phyloP scores from a whole-genome alignment of 2,329 filamentous ascomycete genomes.

The Colletotrichum sp. region DNA sequence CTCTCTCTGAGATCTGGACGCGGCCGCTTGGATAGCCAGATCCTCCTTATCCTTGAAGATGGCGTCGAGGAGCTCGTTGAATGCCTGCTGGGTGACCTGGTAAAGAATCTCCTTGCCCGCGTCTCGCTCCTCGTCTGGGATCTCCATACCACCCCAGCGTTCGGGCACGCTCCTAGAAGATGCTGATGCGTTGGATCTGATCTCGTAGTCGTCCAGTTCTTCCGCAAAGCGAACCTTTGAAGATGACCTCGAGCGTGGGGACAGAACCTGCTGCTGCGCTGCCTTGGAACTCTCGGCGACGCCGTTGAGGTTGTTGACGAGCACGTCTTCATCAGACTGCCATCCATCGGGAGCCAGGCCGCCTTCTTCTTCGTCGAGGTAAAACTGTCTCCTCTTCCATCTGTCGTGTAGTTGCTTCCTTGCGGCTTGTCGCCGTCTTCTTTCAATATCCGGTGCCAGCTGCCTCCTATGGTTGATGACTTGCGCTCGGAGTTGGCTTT shows the following conservation, averaged over 20 bases:
- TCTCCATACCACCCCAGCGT: constrained; percentile 78
- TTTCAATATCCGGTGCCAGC: constrained; percentile 41
- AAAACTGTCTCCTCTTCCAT: constrained; percentile 81
- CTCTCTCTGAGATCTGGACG: constrained; percentile 66
- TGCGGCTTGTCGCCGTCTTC: constrained; percentile 43
- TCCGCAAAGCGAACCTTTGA: constrained; percentile 82
- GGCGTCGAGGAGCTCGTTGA: constrained; percentile 89
- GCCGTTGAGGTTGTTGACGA: constrained; percentile 40
- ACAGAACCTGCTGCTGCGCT: constrained; percentile 40
- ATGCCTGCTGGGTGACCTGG: constrained; percentile 87
- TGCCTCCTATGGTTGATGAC: constrained; percentile 40
- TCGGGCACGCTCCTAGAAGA: constrained; percentile 76
- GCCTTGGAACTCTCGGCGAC: constrained; percentile 50
- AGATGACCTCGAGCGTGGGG: constrained; percentile 71
- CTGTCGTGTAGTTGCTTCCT: constrained; percentile 68
- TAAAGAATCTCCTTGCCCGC: constrained; percentile 89
- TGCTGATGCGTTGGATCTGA: constrained; percentile 73
- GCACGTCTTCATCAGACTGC: constrained; percentile 63
- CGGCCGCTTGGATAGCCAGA: constrained; percentile 69
- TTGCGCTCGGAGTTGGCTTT: constrained; percentile 46
- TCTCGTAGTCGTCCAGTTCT: constrained; percentile 72
- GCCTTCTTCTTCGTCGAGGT: constrained; percentile 86
- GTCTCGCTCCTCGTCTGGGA: constrained; percentile 81
- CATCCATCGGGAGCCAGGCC: constrained; percentile 68
- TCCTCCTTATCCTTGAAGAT: constrained; percentile 86